A percentile compares a stretch with the other conserved stretches of the same genome.
phyloP scores from a whole-genome alignment of 2,329 filamentous ascomycete genomes.

The Neurospora sp. region DNA sequence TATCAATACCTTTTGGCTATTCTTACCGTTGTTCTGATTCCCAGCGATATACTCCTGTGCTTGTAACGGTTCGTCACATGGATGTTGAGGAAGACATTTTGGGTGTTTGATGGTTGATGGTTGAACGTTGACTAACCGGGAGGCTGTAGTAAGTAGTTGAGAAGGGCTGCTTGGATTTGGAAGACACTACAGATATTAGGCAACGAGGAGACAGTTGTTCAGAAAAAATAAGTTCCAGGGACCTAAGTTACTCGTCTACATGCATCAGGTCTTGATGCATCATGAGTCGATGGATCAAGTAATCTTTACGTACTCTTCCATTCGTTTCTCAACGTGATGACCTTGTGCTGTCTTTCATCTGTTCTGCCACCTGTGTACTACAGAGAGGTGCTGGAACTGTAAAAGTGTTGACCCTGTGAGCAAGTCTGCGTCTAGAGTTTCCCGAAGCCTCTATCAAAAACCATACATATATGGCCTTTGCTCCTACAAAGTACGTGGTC shows the following conservation, averaged over 20 bases:
- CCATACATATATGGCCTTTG: no score
- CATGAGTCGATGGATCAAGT: neutral
- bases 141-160: neutral
- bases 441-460: neutral
- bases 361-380: no score
- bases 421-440: no score
- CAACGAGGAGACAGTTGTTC: no score
- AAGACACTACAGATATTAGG: neutral
- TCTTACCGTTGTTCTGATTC: no score
- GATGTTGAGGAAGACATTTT: neutral
- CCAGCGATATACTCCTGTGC: no score
- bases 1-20: no score
- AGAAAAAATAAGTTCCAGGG: neutral
- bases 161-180: neutral
- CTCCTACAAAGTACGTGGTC: no score
- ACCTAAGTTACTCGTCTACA: neutral
- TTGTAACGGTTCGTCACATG: no score
- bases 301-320: neutral
- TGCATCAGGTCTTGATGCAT: neutral
- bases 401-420: no score
- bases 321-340: neutral
- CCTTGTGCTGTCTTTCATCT: neutral
- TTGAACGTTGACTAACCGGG: neutral
- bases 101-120: neutral
- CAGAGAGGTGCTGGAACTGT: neutral